phyloP scores from a whole-genome alignment of 116 monocot species.

The Papilionanthe hybrid region DNA sequence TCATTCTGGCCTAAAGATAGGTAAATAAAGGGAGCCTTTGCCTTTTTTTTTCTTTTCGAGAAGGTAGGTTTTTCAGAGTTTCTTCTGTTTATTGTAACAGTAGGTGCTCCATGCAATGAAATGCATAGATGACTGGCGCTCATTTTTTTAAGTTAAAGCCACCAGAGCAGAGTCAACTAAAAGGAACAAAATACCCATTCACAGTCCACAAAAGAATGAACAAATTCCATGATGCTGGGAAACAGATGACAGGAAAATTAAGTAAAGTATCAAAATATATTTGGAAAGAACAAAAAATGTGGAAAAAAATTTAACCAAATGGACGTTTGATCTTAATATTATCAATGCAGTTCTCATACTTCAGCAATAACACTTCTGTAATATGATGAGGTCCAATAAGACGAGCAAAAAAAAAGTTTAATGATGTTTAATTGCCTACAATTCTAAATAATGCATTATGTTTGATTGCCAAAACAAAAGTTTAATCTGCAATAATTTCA shows the following conservation, averaged over 20 bases:
- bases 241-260: neutral
- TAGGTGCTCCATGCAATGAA: slow-evolving; percentile 42
- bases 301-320: neutral
- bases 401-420: neutral
- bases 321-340: neutral
- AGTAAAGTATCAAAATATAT: neutral
- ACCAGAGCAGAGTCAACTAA: slow-evolving; percentile 19
- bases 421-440: neutral
- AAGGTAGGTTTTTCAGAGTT: slow-evolving; percentile 10
- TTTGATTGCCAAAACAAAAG: neutral
- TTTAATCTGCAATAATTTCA: too few relatives aligned
- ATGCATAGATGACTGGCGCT: slow-evolving; percentile 26
- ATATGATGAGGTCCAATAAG: neutral
- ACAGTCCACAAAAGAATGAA: slow-evolving; percentile 32
- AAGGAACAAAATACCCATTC: slow-evolving; percentile 61
- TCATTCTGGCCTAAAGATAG: slow-evolving; percentile 11
- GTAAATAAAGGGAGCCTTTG: slow-evolving; percentile 13
- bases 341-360: neutral
- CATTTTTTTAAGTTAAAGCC: slow-evolving; percentile 25
- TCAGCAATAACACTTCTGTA: neutral
- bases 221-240: neutral
- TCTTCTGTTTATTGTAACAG: slow-evolving; percentile 15
- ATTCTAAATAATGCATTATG: neutral
- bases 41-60: slow-evolving; percentile 12
- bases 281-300: neutral